These are phyloP conservation scores for Amorphotheca resinae DNA, from an alignment of 495 filamentous ascomycete species.

Conservation along the genomic window DNA sequence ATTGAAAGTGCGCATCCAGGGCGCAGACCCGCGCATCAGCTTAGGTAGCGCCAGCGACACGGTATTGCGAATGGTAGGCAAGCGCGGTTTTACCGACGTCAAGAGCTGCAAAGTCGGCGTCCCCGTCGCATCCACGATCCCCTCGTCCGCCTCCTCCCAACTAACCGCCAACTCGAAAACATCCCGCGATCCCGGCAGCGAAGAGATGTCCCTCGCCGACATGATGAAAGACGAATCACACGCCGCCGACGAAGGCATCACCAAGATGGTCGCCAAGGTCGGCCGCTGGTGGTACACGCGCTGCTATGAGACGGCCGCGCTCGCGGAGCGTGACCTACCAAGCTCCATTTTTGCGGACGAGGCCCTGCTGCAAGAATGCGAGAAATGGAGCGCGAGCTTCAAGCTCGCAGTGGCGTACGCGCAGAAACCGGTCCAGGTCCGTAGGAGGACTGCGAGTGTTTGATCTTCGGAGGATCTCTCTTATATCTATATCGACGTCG, in stretches of 20 bases:
- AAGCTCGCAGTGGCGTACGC: constrained; percentile 86
- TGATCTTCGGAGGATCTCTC: background rate
- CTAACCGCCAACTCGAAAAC: background rate
- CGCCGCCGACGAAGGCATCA: constrained; percentile 65
- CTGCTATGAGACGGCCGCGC: constrained; percentile 66
- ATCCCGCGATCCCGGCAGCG: constrained; percentile 12
- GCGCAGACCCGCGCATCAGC: constrained; percentile 37
- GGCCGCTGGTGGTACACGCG: constrained; percentile 93
- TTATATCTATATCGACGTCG: background rate
- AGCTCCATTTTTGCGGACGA: constrained; percentile 73
- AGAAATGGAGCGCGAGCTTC: constrained; percentile 74
- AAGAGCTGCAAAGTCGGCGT: constrained; percentile 83
- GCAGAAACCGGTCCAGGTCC: constrained; percentile 54
- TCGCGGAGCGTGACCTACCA: constrained; percentile 33
- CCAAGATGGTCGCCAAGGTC: constrained; percentile 81
- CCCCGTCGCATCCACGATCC: constrained; percentile 65
- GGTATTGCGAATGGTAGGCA: constrained; percentile 61
- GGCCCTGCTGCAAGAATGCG: constrained; percentile 68
- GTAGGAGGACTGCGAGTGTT: constrained; percentile 37
- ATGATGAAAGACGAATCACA: constrained; percentile 52
- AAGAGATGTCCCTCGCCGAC: constrained; percentile 49
- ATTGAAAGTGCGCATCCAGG: constrained; percentile 50
- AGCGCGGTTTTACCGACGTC: constrained; percentile 69
- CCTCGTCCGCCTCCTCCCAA: constrained; percentile 17
- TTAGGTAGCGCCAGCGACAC: constrained; percentile 69